Evolutionary conservation across 2,329 filamentous ascomycete genomes (phyloP).

Genomic region (Rhytidhysteron rufulum): DNA sequence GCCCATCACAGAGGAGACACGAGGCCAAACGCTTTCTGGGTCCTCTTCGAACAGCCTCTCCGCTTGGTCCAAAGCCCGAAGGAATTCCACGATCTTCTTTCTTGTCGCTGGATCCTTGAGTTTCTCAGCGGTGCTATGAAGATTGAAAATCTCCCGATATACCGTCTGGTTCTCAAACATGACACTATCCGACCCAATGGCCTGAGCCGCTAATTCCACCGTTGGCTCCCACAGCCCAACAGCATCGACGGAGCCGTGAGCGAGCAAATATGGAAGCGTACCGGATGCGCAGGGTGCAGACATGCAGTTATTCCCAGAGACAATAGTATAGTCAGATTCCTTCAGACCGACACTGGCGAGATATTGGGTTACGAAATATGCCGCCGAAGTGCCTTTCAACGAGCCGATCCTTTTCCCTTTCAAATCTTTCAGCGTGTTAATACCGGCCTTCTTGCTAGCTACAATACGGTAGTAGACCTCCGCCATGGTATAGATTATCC

Average conservation of each 20-base stretch:
- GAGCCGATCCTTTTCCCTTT: conserved; percentile 23
- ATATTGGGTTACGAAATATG: conserved; percentile 18
- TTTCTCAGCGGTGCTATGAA: conserved; percentile 21
- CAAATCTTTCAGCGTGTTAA: conserved; percentile 16
- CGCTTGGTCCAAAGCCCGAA: conserved; percentile 21
- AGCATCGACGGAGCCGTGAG: conserved; percentile 14
- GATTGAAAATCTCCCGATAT: conserved; percentile 22
- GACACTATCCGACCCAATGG: conserved; percentile 14
- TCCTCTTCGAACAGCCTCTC: conserved; percentile 13
- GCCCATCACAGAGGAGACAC: conserved; percentile 13
- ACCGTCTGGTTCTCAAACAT: conserved; percentile 18
- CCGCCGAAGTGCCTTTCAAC: conserved; percentile 12
- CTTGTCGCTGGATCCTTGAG: conserved; percentile 14
- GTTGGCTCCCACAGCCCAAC: conserved; percentile 25
- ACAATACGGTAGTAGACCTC: conserved; percentile 25
- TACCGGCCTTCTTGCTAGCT: conserved; percentile 14
- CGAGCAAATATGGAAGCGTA: conserved; percentile 16
- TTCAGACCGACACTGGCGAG: conserved; percentile 16
- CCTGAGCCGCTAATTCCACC: conserved; percentile 17
- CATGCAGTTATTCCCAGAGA: conserved; percentile 18
- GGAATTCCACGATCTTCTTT: conserved; percentile 21
- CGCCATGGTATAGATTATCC: conserved; percentile 24
- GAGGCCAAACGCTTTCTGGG: conserved; percentile 14
- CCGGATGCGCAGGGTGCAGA: conserved; percentile 15
- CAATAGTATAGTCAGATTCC: conserved; percentile 13